Conservation (phyloP, 2,329 filamentous ascomycete genomes). For the Pseudopithomyces maydicus region DNA sequence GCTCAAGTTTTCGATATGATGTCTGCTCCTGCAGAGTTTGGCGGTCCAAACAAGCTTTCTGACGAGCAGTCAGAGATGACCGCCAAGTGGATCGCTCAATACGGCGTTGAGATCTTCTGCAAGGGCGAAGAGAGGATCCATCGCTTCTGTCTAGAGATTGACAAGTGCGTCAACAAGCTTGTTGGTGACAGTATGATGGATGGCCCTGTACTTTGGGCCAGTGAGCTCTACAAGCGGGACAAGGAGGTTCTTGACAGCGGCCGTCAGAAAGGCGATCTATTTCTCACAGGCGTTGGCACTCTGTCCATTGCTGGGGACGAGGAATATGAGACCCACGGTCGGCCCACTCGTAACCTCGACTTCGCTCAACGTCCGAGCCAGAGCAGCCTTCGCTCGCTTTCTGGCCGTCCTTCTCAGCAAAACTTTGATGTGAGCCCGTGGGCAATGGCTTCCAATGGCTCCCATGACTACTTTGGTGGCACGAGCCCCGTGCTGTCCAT, state of each 20-base stretch:
- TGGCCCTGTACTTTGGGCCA: constrained; percentile 89
- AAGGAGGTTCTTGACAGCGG: constrained; percentile 63
- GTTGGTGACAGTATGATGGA: constrained; percentile 84
- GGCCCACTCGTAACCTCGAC: constrained; percentile 48
- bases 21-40: constrained; percentile 80
- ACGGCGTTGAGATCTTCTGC: constrained; percentile 89
- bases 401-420: constrained; percentile 70
- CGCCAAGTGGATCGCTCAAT: constrained; percentile 78
- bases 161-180: constrained; percentile 82
- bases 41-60: constrained; percentile 92
- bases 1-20: constrained; percentile 86
- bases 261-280: constrained; percentile 55
- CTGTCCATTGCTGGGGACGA: constrained; percentile 56
- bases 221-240: constrained; percentile 83
- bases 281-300: constrained; percentile 52
- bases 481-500: constrained; percentile 72
- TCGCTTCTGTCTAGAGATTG: constrained; percentile 87
- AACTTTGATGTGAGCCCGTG: constrained; percentile 73
- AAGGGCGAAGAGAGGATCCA: constrained; percentile 94
- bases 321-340: constrained; percentile 48
- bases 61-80: constrained; percentile 92
- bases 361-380: constrained; percentile 58
- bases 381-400: constrained; percentile 63
- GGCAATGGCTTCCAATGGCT: constrained; percentile 68
- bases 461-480: constrained; percentile 71